Conservation (phyloP, 768 basidiomycete species). For the Suillus plorans region DNA sequence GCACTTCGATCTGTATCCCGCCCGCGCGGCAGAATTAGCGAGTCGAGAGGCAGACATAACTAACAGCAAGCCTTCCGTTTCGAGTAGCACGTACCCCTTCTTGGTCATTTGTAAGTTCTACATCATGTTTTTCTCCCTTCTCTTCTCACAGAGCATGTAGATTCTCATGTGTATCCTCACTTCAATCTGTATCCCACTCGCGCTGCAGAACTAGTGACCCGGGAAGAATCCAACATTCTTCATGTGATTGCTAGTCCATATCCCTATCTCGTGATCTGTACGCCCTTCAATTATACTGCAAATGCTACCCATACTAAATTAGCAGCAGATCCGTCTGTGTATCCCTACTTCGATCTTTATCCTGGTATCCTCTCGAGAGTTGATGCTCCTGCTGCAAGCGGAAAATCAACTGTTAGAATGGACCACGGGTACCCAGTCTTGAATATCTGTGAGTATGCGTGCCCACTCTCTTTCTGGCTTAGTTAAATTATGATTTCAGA, state of each 20-base stretch:
- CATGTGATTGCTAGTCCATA: not conserved
- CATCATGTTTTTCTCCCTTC: not conserved
- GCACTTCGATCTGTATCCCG: conserved; percentile 26
- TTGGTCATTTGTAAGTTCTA: conserved; percentile 15
- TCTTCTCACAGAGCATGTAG: conserved; percentile 22
- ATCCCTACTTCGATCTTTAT: conserved; percentile 32
- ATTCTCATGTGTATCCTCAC: conserved; percentile 38
- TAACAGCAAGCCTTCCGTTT: not conserved
- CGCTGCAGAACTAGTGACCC: conserved; percentile 16
- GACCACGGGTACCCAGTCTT: conserved; percentile 15
- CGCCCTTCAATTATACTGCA: not conserved
- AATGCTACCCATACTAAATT: conserved; percentile 3
- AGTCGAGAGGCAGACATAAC: not conserved
- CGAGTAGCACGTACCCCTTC: conserved; percentile 13
- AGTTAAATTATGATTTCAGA: conserved; percentile 2
- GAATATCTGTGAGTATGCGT: conserved; percentile 12
- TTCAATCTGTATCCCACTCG: conserved; percentile 28
- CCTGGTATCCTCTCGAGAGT: conserved; percentile 10
- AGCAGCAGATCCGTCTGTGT: conserved; percentile 38
- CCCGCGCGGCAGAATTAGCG: conserved; percentile 15
- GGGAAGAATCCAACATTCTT: not conserved
- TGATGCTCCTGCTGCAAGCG: not conserved
- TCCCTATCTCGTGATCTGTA: conserved; percentile 10
- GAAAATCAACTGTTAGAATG: conserved; percentile 3
- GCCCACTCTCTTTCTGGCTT: conserved; percentile 17